Evolutionary conservation across 176 grass and related monocot genomes (phyloP).

Genomic region (Metroxylon sagu): DNA sequence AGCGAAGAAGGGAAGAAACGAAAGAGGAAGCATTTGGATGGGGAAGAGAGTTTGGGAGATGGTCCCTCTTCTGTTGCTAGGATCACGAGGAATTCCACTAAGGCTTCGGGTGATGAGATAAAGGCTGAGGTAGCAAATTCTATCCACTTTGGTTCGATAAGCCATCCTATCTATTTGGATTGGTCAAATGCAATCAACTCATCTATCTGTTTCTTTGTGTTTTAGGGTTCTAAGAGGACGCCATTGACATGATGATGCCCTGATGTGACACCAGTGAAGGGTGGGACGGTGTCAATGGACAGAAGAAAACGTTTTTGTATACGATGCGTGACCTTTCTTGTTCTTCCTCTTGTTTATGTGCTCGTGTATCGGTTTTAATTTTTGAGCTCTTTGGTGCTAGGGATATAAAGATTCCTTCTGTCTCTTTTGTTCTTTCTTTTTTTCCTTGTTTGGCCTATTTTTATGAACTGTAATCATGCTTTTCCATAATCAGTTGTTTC

Average conservation of each 20-base stretch:
- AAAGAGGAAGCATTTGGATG: neutral
- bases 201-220: neutral
- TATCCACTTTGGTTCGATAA: neutral
- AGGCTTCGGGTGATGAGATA: slow-evolving; percentile 7
- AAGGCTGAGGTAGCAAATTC: neutral
- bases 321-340: slow-evolving; percentile 27
- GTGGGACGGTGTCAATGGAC: slow-evolving; percentile 44
- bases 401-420: too few relatives aligned
- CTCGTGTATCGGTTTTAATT: too few relatives aligned
- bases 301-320: slow-evolving; percentile 40
- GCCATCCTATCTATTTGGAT: neutral
- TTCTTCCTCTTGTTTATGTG: neutral
- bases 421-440: too few relatives aligned
- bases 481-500: too few relatives aligned
- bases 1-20: neutral
- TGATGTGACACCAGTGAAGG: slow-evolving; percentile 56
- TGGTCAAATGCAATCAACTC: neutral
- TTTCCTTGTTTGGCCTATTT: too few relatives aligned
- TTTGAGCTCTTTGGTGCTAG: too few relatives aligned
- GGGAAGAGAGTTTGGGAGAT: neutral
- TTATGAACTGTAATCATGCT: too few relatives aligned
- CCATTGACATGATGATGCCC: slow-evolving; percentile 29
- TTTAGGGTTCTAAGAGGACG: slow-evolving; percentile 22
- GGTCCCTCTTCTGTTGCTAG: neutral
- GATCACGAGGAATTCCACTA: neutral